A percentile compares a stretch with the other conserved stretches of the same genome.
Evolutionary conservation across 345 rosid species (phyloP).

Genomic region (Boechera stricta): DNA sequence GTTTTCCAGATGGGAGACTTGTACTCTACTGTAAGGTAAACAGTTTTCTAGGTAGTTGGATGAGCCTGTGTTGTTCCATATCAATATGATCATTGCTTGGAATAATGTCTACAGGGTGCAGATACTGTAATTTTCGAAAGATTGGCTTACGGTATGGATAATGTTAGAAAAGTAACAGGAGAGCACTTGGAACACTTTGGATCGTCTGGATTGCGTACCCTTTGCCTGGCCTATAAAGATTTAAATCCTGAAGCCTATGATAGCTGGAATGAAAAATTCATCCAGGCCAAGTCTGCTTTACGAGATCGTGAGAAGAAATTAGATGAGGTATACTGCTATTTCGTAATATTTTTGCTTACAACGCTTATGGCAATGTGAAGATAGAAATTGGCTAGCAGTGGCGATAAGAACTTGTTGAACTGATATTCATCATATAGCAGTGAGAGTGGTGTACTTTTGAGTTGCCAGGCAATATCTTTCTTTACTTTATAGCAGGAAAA

Average conservation of each 20-base stretch:
- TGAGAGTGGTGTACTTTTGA: background rate
- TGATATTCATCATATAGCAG: background rate
- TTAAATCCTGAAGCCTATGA: constrained; percentile 77
- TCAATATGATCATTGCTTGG: constrained; percentile 45
- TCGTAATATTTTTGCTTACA: no score
- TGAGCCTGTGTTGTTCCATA: constrained; percentile 5
- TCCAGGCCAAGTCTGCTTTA: constrained; percentile 93
- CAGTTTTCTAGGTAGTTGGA: constrained; percentile 25
- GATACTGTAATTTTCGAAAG: constrained; percentile 93
- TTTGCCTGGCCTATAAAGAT: constrained; percentile 90
- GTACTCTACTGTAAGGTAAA: constrained; percentile 97
- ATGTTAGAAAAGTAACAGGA: constrained; percentile 70
- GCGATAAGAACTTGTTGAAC: no score
- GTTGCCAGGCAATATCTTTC: no score
- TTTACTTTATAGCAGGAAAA: no score
- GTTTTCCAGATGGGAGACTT: constrained; percentile 89
- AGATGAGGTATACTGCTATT: constrained; percentile 70
- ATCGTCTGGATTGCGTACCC: constrained; percentile 93
- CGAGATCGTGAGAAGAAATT: constrained; percentile 94
- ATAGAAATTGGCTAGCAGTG: no score
- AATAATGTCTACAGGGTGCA: constrained; percentile 77
- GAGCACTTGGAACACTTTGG: constrained; percentile 94
- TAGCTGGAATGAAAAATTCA: constrained; percentile 97
- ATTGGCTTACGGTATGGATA: constrained; percentile 67
- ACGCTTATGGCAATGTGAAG: no score